Conservation (phyloP, 2,329 filamentous ascomycete species). For the Fusarium staphyleae region DNA sequence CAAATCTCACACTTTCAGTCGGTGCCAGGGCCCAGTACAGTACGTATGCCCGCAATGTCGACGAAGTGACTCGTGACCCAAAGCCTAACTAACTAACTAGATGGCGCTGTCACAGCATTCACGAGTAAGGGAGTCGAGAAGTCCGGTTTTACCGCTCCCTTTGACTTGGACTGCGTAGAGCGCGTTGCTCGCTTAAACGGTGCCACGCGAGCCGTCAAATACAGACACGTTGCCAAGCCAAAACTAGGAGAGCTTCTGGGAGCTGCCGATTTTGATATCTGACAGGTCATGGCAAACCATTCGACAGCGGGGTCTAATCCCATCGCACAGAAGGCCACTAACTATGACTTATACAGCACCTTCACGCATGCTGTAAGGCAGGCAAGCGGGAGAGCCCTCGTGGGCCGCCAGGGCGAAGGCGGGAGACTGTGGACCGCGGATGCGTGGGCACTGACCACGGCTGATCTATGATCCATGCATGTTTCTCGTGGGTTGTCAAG, state of each 20-base stretch:
- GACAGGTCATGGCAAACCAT: conserved; percentile 3
- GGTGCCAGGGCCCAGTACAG: neutral
- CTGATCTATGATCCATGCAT: conserved; percentile 1
- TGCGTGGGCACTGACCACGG: conserved; percentile 4
- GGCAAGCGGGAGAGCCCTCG: neutral
- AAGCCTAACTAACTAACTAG: too few relatives aligned
- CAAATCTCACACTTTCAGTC: neutral
- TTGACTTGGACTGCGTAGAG: neutral
- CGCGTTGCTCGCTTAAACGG: conserved; percentile 1
- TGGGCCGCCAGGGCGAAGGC: neutral
- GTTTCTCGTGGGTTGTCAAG: neutral
- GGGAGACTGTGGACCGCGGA: neutral
- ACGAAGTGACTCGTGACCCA: conserved; percentile 5
- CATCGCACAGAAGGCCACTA: neutral
- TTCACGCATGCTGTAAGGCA: neutral
- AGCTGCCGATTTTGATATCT: conserved; percentile 5
- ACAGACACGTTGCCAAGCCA: conserved; percentile 12
- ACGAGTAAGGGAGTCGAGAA: conserved; percentile 1
- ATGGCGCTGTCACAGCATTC: neutral
- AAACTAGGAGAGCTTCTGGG: conserved; percentile 20
- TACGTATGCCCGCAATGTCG: neutral
- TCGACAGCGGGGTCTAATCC: neutral
- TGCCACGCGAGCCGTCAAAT: conserved; percentile 25
- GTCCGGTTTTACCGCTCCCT: neutral
- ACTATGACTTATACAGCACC: too few relatives aligned